A percentile compares a stretch with the other conserved stretches of the same genome.
Conservation (phyloP, 768 basidiomycete species). For the Kondoa subrosea region DNA sequence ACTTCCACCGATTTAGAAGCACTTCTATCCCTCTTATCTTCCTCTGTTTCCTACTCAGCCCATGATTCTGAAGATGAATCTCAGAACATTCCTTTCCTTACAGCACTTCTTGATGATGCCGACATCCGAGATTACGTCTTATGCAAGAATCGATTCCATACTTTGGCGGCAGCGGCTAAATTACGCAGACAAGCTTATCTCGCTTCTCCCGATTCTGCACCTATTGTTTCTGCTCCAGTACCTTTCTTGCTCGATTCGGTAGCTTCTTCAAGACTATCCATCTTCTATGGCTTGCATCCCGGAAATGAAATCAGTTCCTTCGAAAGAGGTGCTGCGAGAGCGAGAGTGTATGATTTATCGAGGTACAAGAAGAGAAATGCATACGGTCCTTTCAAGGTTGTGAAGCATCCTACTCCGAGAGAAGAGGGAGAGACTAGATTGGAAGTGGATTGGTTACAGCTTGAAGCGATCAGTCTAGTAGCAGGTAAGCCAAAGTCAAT, state of each 20-base stretch:
- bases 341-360: not conserved
- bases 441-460: not conserved
- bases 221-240: not conserved
- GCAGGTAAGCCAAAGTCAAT: not conserved
- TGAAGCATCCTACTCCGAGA: not conserved
- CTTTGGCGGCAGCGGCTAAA: not conserved
- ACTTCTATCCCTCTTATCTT: not conserved
- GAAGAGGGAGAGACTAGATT: not conserved
- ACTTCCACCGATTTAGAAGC: not conserved
- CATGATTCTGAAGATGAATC: not conserved
- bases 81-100: not conserved
- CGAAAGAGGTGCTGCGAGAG: not conserved
- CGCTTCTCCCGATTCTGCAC: not conserved
- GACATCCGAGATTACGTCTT: not conserved
- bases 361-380: not conserved
- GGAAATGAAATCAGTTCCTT: not conserved
- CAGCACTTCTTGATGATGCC: not conserved
- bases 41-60: not conserved
- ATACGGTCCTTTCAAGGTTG: not conserved
- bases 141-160: not conserved
- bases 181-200: not conserved
- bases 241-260: not conserved
- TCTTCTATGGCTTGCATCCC: not conserved
- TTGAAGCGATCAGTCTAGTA: not conserved
- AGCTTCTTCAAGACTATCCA: not conserved